Percentiles rank a stretch among this genome's conserved stretches.
Conservation (phyloP, 1,284 basidiomycete genomes). For the Marasmius sp. region DNA sequence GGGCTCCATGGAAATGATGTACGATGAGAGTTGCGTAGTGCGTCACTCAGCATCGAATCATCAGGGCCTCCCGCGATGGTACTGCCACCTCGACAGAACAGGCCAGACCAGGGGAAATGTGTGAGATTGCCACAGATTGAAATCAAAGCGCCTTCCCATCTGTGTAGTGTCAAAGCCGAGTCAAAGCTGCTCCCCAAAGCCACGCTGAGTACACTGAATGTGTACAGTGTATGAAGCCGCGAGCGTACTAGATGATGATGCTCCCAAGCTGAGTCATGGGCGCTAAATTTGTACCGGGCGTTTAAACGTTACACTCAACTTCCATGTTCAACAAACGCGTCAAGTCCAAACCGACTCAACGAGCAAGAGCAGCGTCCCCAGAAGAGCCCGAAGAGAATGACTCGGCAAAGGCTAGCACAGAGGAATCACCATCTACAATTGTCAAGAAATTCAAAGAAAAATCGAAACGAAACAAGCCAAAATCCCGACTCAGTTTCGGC, state of each 20-base stretch:
- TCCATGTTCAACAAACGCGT: conserved; percentile 45
- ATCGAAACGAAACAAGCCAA: conserved; percentile 59
- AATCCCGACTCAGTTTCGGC: conserved; percentile 80
- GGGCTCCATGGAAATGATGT: no score
- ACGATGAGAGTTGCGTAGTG: no score
- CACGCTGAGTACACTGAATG: no score
- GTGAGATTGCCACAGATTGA: no score
- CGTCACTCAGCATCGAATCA: no score
- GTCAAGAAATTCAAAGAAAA: conserved; percentile 70
- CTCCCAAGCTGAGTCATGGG: background rate
- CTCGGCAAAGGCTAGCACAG: conserved; percentile 7
- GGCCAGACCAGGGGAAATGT: no score
- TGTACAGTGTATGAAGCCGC: no score
- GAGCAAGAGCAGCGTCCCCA: conserved; percentile 45
- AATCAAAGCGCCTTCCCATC: no score
- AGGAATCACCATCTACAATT: conserved; percentile 55
- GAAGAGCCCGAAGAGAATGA: conserved; percentile 21
- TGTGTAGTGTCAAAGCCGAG: no score
- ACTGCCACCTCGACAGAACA: no score
- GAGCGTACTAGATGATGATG: background rate
- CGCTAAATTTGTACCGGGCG: background rate
- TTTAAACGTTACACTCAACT: background rate
- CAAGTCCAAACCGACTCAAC: conserved; percentile 51
- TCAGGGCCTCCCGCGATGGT: no score
- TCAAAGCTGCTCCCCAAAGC: no score